A percentile compares a stretch with the other conserved stretches of the same genome.
These are phyloP conservation scores for Boechera retrofracta DNA, from an alignment of 345 rosid genomes.

Conservation along the genomic window DNA sequence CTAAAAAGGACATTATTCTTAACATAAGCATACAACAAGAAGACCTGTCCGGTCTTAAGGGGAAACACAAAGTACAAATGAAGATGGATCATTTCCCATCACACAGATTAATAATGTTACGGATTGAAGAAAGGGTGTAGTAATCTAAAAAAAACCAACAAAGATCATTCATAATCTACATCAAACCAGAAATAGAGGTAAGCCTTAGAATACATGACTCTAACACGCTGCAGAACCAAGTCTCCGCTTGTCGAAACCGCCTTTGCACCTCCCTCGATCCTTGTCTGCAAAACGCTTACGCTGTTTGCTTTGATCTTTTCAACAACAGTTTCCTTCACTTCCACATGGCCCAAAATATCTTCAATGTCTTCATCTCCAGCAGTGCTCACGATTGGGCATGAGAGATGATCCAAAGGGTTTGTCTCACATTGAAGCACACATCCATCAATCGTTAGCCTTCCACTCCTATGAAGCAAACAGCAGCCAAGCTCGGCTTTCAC, in stretches of 20 bases:
- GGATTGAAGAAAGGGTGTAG: not conserved
- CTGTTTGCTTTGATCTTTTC: conserved; percentile 51
- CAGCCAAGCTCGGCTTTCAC: conserved; percentile 94
- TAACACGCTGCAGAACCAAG: conserved; percentile 80
- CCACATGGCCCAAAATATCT: conserved; percentile 43
- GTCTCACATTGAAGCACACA: conserved; percentile 89
- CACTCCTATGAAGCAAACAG: conserved; percentile 92
- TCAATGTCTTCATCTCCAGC: conserved; percentile 46
- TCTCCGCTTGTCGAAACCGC: conserved; percentile 83
- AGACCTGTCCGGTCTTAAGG: conserved; percentile 1
- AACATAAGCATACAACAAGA: conserved; percentile 2
- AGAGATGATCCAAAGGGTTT: conserved; percentile 83
- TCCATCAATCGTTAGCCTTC: conserved; percentile 85
- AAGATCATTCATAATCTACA: conserved; percentile 52
- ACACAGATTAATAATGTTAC: conserved; percentile 34
- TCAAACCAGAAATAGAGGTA: conserved; percentile 90
- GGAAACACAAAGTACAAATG: conserved; percentile 13
- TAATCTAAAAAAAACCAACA: not conserved
- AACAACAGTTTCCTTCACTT: conserved; percentile 43
- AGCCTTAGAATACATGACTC: conserved; percentile 78
- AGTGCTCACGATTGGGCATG: conserved; percentile 84
- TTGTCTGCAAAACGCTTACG: conserved; percentile 70
- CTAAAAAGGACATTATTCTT: conserved; percentile 5
- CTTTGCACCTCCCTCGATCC: conserved; percentile 93
- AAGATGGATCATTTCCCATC: conserved; percentile 32